These are phyloP conservation scores for Acrodontium crateriforme DNA, from an alignment of 2,329 filamentous ascomycete genomes.

Conservation along the genomic window DNA sequence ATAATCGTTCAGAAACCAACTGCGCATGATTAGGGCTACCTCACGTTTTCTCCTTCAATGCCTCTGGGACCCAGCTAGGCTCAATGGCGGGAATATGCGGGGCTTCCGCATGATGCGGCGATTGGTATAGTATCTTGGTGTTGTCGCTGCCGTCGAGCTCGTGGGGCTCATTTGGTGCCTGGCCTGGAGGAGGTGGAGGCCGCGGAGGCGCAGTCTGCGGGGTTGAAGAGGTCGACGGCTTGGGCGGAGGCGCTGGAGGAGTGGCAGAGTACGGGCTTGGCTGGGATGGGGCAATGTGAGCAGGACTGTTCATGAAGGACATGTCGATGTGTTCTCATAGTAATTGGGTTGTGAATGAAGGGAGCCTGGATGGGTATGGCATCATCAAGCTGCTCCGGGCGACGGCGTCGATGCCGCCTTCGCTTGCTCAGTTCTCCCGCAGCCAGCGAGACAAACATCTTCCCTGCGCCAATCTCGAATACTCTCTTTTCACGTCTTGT, in stretches of 20 bases:
- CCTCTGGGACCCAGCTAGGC: constrained; percentile 64
- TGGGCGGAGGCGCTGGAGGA: constrained; percentile 35
- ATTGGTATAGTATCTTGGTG: constrained; percentile 15
- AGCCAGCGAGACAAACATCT: too few species aligned
- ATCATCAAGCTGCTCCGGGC: too few species aligned
- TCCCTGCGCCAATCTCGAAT: too few species aligned
- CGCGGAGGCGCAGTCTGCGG: constrained; percentile 32
- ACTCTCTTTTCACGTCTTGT: too few species aligned
- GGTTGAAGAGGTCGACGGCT: constrained; percentile 27
- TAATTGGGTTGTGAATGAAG: too few species aligned
- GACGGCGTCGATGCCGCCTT: too few species aligned
- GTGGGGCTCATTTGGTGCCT: constrained; percentile 14
- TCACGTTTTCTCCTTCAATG: constrained; percentile 71
- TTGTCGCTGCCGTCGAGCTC: constrained; percentile 14
- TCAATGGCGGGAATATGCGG: constrained; percentile 17
- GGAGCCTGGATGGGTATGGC: too few species aligned
- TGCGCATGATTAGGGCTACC: constrained; percentile 17
- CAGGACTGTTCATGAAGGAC: too few species aligned
- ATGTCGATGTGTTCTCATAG: too few species aligned
- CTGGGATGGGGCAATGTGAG: too few species aligned
- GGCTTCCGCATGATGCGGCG: not conserved
- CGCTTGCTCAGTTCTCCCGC: too few species aligned
- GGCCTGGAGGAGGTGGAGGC: constrained; percentile 28
- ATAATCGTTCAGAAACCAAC: constrained; percentile 5
- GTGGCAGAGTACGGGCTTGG: constrained; percentile 33